Percentiles rank a stretch among this genome's conserved stretches.
Conservation (phyloP, 768 basidiomycete genomes). For the Trametes cubensis region DNA sequence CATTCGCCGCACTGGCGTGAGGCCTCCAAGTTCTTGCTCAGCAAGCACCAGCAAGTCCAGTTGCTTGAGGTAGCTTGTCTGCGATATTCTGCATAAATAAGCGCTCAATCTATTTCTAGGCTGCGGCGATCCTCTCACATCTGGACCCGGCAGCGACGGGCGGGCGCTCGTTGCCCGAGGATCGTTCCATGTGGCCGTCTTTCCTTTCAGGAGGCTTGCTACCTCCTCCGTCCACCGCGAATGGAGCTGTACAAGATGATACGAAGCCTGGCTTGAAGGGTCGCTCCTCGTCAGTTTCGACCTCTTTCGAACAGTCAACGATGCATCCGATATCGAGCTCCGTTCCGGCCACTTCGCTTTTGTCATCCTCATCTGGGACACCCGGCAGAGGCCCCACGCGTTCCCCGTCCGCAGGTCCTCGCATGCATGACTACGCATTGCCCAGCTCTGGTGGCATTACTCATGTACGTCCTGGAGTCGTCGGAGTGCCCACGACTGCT, state of each 20-base stretch:
- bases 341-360: constrained; percentile 45
- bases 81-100: not conserved
- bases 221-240: constrained; percentile 47
- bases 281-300: constrained; percentile 19
- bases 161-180: constrained; percentile 84
- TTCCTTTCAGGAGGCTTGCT: constrained; percentile 74
- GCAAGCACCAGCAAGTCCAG: constrained; percentile 97
- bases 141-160: constrained; percentile 67
- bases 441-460: constrained; percentile 49
- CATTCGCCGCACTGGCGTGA: constrained; percentile 96
- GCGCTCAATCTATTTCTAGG: constrained; percentile 45
- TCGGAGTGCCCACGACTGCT: constrained; percentile 41
- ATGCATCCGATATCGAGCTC: constrained; percentile 50
- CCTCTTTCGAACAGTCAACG: constrained; percentile 23
- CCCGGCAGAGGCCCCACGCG: constrained; percentile 12
- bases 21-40: constrained; percentile 85
- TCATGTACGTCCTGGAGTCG: constrained; percentile 60
- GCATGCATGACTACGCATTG: constrained; percentile 67
- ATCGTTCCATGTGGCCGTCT: constrained; percentile 90
- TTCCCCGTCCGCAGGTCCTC: constrained; percentile 47
- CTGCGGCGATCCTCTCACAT: constrained; percentile 93
- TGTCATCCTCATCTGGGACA: constrained; percentile 30
- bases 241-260: constrained; percentile 14
- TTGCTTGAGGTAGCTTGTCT: constrained; percentile 73
- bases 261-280: constrained; percentile 12